These are phyloP conservation scores for Fomitopsis schrenkii DNA, from an alignment of 1,284 basidiomycete genomes.

Conservation along the genomic window DNA sequence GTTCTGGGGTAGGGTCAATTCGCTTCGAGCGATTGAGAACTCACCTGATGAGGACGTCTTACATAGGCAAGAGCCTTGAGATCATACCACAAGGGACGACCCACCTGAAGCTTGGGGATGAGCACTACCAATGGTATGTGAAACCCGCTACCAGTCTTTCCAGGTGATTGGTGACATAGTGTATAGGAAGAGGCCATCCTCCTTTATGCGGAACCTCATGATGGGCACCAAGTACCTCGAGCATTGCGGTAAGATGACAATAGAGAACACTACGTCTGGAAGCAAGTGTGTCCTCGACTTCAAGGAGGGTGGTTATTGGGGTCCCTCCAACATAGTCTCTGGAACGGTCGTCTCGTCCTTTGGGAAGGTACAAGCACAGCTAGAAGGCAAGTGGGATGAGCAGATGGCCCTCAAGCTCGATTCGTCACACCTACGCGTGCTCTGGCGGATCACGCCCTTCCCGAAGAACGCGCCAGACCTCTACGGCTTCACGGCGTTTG, in stretches of 20 bases:
- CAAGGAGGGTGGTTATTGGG: slow-evolving; percentile 83
- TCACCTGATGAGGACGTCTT: slow-evolving; percentile 16
- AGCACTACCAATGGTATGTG: slow-evolving; percentile 65
- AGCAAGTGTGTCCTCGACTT: slow-evolving; percentile 71
- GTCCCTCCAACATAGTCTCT: slow-evolving; percentile 68
- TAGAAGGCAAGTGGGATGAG: slow-evolving; percentile 87
- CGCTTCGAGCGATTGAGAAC: neutral
- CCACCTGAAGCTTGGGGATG: slow-evolving; percentile 58
- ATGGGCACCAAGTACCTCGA: slow-evolving; percentile 90
- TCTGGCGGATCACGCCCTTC: slow-evolving; percentile 74
- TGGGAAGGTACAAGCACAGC: slow-evolving; percentile 49
- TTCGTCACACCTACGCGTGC: slow-evolving; percentile 62
- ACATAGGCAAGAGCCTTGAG: slow-evolving; percentile 76
- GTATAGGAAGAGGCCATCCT: slow-evolving; percentile 76
- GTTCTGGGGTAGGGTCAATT: slow-evolving; percentile 71
- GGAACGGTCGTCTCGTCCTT: slow-evolving; percentile 55
- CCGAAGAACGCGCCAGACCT: slow-evolving; percentile 70
- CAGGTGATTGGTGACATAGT: neutral
- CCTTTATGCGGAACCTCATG: slow-evolving; percentile 87
- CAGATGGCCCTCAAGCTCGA: slow-evolving; percentile 65
- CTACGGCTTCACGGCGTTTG: slow-evolving; percentile 82
- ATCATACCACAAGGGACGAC: slow-evolving; percentile 75
- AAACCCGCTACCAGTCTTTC: neutral
- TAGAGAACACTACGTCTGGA: slow-evolving; percentile 57
- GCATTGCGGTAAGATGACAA: slow-evolving; percentile 70